These are phyloP conservation scores for Metschnikowia anglica DNA, from an alignment of 805 yeast species.

Conservation along the genomic window DNA sequence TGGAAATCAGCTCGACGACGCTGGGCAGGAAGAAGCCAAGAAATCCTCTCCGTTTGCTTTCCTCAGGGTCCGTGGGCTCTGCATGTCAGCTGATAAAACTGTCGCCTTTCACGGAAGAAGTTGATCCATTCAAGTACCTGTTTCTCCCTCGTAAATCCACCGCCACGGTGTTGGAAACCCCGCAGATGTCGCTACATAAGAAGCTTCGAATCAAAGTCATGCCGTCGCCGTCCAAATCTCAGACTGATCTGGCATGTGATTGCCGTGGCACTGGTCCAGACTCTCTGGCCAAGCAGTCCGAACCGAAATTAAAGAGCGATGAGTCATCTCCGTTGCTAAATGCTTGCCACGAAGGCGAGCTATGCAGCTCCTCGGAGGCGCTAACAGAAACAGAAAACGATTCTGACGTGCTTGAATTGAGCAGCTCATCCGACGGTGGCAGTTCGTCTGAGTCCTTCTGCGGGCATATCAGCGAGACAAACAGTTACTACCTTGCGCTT, in stretches of 20 bases:
- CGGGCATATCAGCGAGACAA: slow-evolving; percentile 17
- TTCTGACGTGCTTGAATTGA: slow-evolving; percentile 2
- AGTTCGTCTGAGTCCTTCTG: slow-evolving; percentile 7
- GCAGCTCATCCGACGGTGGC: slow-evolving; percentile 5
- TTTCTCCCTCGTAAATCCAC: slow-evolving; percentile 29
- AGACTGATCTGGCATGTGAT: background rate
- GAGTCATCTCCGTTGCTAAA: too few species aligned
- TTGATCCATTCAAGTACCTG: slow-evolving; percentile 9
- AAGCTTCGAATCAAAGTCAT: slow-evolving; percentile 41
- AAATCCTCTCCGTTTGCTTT: slow-evolving; percentile 30
- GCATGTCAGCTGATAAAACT: slow-evolving; percentile 3
- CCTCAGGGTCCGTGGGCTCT: slow-evolving; percentile 18
- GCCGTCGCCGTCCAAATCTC: slow-evolving; percentile 5
- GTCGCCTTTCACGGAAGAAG: slow-evolving; percentile 6
- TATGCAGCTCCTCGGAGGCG: slow-evolving; percentile 29
- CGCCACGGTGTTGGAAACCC: slow-evolving; percentile 38
- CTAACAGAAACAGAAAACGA: slow-evolving; percentile 16
- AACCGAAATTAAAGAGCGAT: too few species aligned
- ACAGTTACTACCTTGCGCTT: slow-evolving; percentile 23
- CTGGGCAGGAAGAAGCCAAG: too few species aligned
- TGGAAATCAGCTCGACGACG: too few species aligned
- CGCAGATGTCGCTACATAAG: slow-evolving; percentile 40
- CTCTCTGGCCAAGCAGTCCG: background rate
- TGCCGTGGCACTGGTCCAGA: background rate
- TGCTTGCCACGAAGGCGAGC: slow-evolving; percentile 24